Percentiles rank a stretch among this genome's conserved stretches.
These are phyloP conservation scores for Tulasnella sp. DNA, from an alignment of 768 basidiomycete species.

Conservation along the genomic window DNA sequence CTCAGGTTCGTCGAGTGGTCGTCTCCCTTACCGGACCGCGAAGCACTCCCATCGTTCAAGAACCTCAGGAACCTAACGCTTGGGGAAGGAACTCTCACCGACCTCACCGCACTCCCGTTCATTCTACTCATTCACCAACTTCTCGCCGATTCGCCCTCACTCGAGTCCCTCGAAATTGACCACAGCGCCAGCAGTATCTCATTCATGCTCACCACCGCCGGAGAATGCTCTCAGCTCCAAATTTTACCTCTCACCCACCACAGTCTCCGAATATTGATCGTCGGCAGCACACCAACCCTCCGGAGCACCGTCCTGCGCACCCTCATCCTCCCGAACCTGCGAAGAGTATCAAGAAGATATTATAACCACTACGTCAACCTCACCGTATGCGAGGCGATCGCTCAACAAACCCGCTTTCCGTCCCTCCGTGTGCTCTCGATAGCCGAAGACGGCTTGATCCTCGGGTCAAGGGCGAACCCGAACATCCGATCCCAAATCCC, in stretches of 20 bases:
- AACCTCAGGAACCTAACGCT: neutral
- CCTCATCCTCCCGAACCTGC: neutral
- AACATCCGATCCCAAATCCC: neutral
- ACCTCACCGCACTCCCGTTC: neutral
- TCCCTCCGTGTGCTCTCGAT: neutral
- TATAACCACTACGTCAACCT: neutral
- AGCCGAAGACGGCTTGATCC: neutral
- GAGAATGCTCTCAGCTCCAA: neutral
- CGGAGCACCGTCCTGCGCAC: neutral
- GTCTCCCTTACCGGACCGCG: neutral
- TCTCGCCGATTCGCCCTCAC: neutral
- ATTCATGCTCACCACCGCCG: no score
- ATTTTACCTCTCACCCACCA: neutral
- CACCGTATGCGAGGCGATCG: neutral
- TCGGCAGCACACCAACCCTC: neutral
- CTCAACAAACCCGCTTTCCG: neutral
- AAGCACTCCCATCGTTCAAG: neutral
- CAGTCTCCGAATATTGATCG: neutral
- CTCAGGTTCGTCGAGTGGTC: neutral
- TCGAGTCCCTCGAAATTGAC: neutral
- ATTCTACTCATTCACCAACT: neutral
- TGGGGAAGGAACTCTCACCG: neutral
- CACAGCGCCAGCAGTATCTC: rapidly evolving
- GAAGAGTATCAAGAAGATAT: neutral
- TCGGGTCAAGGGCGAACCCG: neutral